Conservation (phyloP, 192 early-diverging fungal genomes). For the Coemansia sp. region DNA sequence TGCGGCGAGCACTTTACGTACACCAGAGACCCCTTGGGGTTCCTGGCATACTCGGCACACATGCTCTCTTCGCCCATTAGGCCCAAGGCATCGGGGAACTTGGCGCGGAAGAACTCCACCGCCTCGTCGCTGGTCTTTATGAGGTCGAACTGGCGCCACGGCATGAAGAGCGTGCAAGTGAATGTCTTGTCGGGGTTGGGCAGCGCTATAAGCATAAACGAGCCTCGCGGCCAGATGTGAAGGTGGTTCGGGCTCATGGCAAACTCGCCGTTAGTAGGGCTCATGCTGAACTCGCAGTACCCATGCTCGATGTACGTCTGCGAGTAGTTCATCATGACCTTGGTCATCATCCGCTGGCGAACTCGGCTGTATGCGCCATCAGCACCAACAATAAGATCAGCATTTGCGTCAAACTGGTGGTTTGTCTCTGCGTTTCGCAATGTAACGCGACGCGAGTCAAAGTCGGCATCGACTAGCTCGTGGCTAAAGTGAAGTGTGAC, state of each 20-base stretch:
- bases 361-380: slow-evolving; percentile 85
- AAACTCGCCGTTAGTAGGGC: slow-evolving; percentile 66
- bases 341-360: slow-evolving; percentile 78
- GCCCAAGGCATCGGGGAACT: slow-evolving; percentile 75
- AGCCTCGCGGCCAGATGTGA: slow-evolving; percentile 96
- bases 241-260: slow-evolving; percentile 87
- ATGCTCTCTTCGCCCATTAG: slow-evolving; percentile 76
- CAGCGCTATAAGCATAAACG: slow-evolving; percentile 97
- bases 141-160: slow-evolving; percentile 73
- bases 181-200: slow-evolving; percentile 93
- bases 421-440: slow-evolving; percentile 33
- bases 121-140: slow-evolving; percentile 66
- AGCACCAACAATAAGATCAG: slow-evolving; percentile 83
- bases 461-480: slow-evolving; percentile 65
- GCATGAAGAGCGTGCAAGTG: slow-evolving; percentile 97
- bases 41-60: slow-evolving; percentile 73
- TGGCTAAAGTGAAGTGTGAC: slow-evolving; percentile 78
- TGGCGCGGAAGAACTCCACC: slow-evolving; percentile 64
- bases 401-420: slow-evolving; percentile 44
- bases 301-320: slow-evolving; percentile 90
- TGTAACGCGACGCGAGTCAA: slow-evolving; percentile 61
- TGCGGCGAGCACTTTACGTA: slow-evolving; percentile 85
- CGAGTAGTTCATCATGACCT: slow-evolving; percentile 74
- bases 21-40: slow-evolving; percentile 82
- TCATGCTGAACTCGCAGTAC: slow-evolving; percentile 91